A percentile compares a stretch with the other conserved stretches of the same genome.
These are phyloP conservation scores for Calycina herbarum DNA, from an alignment of 2,329 filamentous ascomycete species.

Conservation along the genomic window DNA sequence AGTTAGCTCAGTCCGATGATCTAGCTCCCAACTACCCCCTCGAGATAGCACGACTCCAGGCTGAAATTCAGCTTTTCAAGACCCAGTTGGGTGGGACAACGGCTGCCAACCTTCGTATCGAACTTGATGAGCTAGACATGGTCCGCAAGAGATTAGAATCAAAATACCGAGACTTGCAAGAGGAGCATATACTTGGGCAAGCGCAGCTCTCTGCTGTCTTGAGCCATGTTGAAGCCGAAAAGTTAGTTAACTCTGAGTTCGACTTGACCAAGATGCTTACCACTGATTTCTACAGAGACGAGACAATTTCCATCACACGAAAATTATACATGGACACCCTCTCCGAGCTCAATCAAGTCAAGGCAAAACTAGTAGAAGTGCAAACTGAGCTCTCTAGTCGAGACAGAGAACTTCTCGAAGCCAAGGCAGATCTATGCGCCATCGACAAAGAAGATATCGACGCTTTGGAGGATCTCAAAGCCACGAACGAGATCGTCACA, in stretches of 20 bases:
- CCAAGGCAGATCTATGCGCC: constrained; percentile 54
- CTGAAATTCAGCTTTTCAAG: constrained; percentile 60
- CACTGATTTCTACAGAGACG: constrained; percentile 49
- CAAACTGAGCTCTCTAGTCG: constrained; percentile 50
- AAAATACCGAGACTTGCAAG: constrained; percentile 56
- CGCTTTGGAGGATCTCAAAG: constrained; percentile 59
- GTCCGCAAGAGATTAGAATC: constrained; percentile 53
- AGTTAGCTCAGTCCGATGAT: constrained; percentile 47
- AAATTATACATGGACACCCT: constrained; percentile 47
- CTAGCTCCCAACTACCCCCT: constrained; percentile 48
- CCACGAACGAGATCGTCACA: constrained; percentile 58
- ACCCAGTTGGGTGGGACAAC: constrained; percentile 55
- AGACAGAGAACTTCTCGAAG: constrained; percentile 55
- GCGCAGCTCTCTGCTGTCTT: constrained; percentile 58
- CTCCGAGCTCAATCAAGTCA: constrained; percentile 50
- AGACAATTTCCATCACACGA: constrained; percentile 53
- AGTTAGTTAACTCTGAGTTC: constrained; percentile 49
- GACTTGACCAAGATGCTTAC: constrained; percentile 45
- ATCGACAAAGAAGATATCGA: constrained; percentile 55
- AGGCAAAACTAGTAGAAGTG: constrained; percentile 46
- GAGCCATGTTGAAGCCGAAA: constrained; percentile 52
- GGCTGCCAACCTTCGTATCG: constrained; percentile 53
- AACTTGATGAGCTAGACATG: constrained; percentile 55
- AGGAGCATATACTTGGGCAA: constrained; percentile 57
- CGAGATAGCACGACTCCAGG: constrained; percentile 58